Base-by-base conservation (phyloP, 352 stramenopile species). In the Pythium coloratum region DNA sequence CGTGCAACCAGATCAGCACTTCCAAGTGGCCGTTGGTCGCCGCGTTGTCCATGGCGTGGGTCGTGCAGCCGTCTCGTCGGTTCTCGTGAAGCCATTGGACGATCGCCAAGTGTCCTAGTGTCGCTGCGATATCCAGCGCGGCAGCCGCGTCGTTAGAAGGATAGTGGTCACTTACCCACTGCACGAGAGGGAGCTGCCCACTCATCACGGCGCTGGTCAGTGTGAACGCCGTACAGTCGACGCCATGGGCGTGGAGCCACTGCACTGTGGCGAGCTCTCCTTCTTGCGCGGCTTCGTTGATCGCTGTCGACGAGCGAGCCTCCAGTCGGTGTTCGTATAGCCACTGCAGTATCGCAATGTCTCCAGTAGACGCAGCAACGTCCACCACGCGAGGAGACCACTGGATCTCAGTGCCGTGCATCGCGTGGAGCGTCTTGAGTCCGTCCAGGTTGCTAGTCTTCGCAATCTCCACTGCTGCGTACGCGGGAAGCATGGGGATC, bases 161-260 rank as follows among this genome's bases (percentile, higher is more conserved):
- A 28, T 53, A 76, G 53, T 90, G 76, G 36, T 72, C 64, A 56
- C 91, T 77, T 8, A 94, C 71, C 82, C 82, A 92, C 55, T 89
- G 75, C n/a, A 94, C 72, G 16, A 90, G 69, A 13, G 75, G 54
- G 8, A 92, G 63, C 59, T 91, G 84, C 0, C 83, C 86, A 18
- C 77, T 72, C 32, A 78, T 72, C 47, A 82, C 84, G 0, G 86
- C 84, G 36, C 77, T 87, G 70, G 90, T 80, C 83, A 94, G 90
- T 9, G 86, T 73, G 64, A 68, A 60, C 24, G n/a, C 14, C 9
- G 50, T 61, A 16, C 36, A 32, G 9, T 16, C 4, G 13, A 58
- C 16, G 8, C 28, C 53, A 2, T 40, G 50, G 2, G 18, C 18
- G 30, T 61, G 53, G 14, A 67, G 30, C n/a, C 33, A 67, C 18